Base-by-base conservation (phyloP, 331 rosid species). In the Quercus tomentella region DNA sequence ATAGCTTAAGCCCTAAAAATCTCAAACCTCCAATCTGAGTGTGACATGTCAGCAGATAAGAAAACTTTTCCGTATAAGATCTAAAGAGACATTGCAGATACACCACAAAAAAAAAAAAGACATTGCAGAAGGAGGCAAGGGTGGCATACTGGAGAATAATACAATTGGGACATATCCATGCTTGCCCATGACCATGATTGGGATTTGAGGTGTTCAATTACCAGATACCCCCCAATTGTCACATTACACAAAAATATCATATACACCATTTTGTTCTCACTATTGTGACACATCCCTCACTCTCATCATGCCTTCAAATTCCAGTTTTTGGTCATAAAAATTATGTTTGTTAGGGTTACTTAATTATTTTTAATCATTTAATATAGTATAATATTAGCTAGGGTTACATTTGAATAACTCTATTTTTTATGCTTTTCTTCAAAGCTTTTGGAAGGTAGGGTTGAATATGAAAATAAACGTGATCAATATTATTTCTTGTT, bases 1-100 rank as follows among this genome's bases (percentile, higher is more conserved):
- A 78, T 90, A 90, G 83, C 79, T 87, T 82, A 66, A 79, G 87
- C 89, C 86, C 84, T 66, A 72, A 43, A 86, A 91, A 96, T 96
- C 98, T 79, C 6, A 21, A 0, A 0, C 2, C 0, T 1, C 96
- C 93, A 91, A 90, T 91, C 28, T 49, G 0, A 1, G 12, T 0
- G 0, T 1, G 89, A 89, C 97, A 33, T 81, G 11, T 96, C 97
- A 83, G 51, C 82, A 79, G 99, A 96, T 96, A 93, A 93, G 94
- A 78, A 74, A 17, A 58, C 67, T 20, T 71, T 81, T 18, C 75
- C 79, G 73, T 30, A 8, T 71, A 80, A 86, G 63, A 69, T 83
- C 77, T 18, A 12, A 55, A 51, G 57, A 7, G 4, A 33, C 17
- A 37, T 70, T 81, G 85, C 84, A 68, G 54, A 12, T n/a, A n/a